A percentile compares a stretch with the other conserved stretches of the same genome.
Conservation (phyloP, 176 grass and related monocot species). For the Cenchrus fungigraminus region DNA sequence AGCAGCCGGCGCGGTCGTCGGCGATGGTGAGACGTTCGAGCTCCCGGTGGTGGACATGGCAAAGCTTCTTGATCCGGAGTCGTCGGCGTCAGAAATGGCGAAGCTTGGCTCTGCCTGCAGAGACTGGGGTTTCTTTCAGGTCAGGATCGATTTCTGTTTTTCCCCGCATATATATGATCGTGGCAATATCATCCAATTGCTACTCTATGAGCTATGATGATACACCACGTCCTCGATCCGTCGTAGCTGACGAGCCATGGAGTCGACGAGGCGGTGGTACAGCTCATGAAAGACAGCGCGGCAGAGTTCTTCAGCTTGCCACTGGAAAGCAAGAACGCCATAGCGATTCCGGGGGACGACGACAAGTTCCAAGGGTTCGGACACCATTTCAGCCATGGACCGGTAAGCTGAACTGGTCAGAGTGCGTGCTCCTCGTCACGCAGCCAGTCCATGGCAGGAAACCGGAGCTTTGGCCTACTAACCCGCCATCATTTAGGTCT, state of each 20-base stretch:
- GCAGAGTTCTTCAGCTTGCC: slow-evolving; percentile 14
- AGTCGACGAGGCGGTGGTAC: background rate
- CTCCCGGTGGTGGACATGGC: slow-evolving; percentile 31
- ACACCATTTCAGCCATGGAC: background rate
- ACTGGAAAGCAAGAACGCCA: slow-evolving; percentile 14
- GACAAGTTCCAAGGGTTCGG: background rate
- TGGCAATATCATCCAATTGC: no score
- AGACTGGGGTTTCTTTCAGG: slow-evolving; percentile 33
- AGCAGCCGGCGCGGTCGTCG: background rate
- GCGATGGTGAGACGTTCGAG: background rate
- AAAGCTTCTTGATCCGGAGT: background rate
- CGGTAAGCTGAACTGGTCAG: slow-evolving; percentile 3
- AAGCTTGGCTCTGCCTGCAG: slow-evolving; percentile 29
- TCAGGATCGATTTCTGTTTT: no score
- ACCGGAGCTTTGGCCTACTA: background rate
- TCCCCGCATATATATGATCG: no score
- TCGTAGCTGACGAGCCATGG: slow-evolving; percentile 26
- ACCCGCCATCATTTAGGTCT: background rate
- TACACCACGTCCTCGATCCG: background rate
- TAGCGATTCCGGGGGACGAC: background rate
- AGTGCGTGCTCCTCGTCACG: slow-evolving; percentile 9
- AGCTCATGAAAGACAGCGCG: background rate
- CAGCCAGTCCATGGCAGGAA: background rate
- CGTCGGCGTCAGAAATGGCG: background rate
- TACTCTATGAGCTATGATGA: no score